Evolutionary conservation across 2,329 filamentous ascomycete genomes (phyloP).

Genomic region (Epichloe scottii): DNA sequence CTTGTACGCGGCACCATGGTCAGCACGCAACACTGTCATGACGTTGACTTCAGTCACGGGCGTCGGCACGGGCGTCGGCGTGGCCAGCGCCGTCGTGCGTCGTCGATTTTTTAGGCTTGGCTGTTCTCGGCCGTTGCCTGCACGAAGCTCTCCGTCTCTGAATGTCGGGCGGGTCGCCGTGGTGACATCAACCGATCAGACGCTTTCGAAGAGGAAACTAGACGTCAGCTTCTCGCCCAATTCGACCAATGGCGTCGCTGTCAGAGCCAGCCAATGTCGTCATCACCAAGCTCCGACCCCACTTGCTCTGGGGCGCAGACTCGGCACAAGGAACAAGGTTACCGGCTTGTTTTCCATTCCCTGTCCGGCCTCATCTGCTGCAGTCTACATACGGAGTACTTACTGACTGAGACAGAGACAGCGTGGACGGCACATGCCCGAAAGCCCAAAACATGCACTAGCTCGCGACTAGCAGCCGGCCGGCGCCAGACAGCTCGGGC

Average conservation of each 20-base stretch:
- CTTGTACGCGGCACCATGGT: too few relatives aligned
- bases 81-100: not conserved
- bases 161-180: not conserved
- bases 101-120: too few relatives aligned
- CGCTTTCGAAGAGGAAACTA: too few relatives aligned
- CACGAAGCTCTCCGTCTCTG: not conserved
- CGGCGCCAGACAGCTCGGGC: not conserved
- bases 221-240: not conserved
- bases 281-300: conserved; percentile 6
- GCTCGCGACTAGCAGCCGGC: conserved; percentile 1
- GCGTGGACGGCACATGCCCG: too few relatives aligned
- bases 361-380: too few relatives aligned
- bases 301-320: conserved; percentile 1
- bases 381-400: too few relatives aligned
- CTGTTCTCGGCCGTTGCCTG: too few relatives aligned
- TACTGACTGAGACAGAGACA: too few relatives aligned
- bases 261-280: conserved; percentile 8
- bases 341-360: too few relatives aligned
- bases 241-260: not conserved
- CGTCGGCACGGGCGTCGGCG: not conserved
- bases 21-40: not conserved
- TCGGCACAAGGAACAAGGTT: too few relatives aligned
- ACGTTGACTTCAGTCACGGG: not conserved
- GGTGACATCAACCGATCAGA: not conserved
- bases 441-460: not conserved